Percentiles rank a stretch among this genome's conserved stretches.
phyloP scores from a whole-genome alignment of 75 land plant species.

The Pseudotsuga menziesii region DNA sequence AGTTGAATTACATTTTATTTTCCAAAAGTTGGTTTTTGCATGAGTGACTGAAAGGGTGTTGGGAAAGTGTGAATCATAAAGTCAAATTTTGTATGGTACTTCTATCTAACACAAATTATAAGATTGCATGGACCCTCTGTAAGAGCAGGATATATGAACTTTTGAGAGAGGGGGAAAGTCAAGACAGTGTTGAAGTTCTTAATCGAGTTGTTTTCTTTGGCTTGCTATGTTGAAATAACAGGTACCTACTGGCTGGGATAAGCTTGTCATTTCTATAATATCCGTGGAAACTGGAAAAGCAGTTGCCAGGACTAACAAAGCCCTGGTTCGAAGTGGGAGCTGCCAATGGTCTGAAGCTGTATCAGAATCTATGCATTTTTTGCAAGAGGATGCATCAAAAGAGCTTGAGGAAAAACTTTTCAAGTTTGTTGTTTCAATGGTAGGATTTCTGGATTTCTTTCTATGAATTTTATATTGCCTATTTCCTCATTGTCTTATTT shows the following conservation, averaged over 20 bases:
- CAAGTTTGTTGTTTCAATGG: conserved; percentile 72
- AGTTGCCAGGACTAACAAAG: conserved; percentile 49
- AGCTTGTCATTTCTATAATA: conserved; percentile 49
- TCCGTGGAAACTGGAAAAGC: conserved; percentile 57
- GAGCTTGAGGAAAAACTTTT: conserved; percentile 49
- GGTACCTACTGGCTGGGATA: conserved; percentile 87
- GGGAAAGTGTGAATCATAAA: neutral
- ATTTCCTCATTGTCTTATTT: neutral
- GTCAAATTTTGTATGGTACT: neutral
- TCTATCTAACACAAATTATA: neutral
- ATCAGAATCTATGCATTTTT: conserved; percentile 60
- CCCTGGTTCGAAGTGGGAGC: conserved; percentile 48
- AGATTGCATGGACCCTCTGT: neutral
- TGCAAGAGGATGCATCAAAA: conserved; percentile 47
- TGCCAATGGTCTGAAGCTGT: conserved; percentile 75
- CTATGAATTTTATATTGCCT: conserved; percentile 5
- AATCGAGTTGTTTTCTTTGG: neutral
- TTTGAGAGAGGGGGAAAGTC: neutral
- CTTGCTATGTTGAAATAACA: conserved; percentile 11
- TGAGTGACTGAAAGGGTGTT: neutral
- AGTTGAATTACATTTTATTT: too few species aligned
- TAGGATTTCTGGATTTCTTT: conserved; percentile 23
- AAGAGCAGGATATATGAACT: neutral
- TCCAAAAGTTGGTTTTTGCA: neutral
- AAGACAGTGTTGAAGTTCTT: conserved; percentile 4